Evolutionary conservation across 1,284 basidiomycete species (phyloP).

Genomic region (Volvariella surrecta): DNA sequence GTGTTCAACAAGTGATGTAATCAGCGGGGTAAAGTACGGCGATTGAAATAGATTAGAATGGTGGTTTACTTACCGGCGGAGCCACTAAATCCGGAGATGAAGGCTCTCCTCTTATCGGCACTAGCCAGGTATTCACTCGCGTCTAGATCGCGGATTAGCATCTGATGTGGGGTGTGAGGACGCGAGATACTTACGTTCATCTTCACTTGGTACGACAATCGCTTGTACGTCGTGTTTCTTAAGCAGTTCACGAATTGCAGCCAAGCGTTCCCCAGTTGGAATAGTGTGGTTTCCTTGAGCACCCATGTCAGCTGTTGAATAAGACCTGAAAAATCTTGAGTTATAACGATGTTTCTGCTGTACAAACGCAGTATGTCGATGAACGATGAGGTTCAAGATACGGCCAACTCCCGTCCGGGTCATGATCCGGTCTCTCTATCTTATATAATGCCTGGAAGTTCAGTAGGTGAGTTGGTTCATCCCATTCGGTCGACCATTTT

Average conservation of each 20-base stretch:
- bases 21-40: too few relatives aligned
- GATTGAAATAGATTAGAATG: neutral
- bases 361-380: too few relatives aligned
- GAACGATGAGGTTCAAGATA: too few relatives aligned
- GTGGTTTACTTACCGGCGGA: slow-evolving; percentile 61
- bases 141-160: slow-evolving; percentile 36
- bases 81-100: slow-evolving; percentile 89
- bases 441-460: too few relatives aligned
- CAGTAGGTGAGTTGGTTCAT: too few relatives aligned
- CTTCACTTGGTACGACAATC: slow-evolving; percentile 79
- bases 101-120: slow-evolving; percentile 80
- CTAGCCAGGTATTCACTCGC: slow-evolving; percentile 85
- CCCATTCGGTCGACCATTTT: too few relatives aligned
- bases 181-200: slow-evolving; percentile 60
- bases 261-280: slow-evolving; percentile 53
- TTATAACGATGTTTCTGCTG: too few relatives aligned
- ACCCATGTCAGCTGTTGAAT: slow-evolving; percentile 21
- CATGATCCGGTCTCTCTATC: too few relatives aligned
- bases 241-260: slow-evolving; percentile 61
- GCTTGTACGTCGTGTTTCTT: slow-evolving; percentile 53
- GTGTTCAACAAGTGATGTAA: neutral
- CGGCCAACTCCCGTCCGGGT: too few relatives aligned
- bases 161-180: slow-evolving; percentile 2
- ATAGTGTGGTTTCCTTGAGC: slow-evolving; percentile 39
- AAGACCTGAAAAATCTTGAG: neutral